A percentile compares a stretch with the other conserved stretches of the same genome.
phyloP scores from a whole-genome alignment of 2,329 filamentous ascomycete species.

The Lachnellula occidentalis region DNA sequence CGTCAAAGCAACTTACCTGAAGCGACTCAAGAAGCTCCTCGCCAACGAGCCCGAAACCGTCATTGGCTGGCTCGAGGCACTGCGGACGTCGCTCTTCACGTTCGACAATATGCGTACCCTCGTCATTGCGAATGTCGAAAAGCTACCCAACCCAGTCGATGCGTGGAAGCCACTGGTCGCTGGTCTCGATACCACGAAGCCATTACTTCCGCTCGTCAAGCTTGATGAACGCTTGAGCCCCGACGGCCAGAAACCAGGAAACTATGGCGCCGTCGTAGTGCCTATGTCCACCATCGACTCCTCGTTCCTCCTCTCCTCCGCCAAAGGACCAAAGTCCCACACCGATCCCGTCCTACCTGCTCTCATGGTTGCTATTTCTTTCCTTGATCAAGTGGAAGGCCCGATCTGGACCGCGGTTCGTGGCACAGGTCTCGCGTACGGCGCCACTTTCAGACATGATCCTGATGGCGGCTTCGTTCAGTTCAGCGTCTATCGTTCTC shows the following conservation, averaged over 20 bases:
- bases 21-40: conserved; percentile 75
- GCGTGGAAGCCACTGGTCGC: conserved; percentile 63
- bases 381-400: conserved; percentile 89
- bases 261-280: conserved; percentile 68
- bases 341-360: conserved; percentile 74
- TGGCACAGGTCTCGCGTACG: conserved; percentile 89
- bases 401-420: conserved; percentile 92
- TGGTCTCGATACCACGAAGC: conserved; percentile 36
- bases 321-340: conserved; percentile 69
- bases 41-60: conserved; percentile 70
- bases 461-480: conserved; percentile 74
- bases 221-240: conserved; percentile 66
- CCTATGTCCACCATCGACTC: conserved; percentile 92
- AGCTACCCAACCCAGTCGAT: conserved; percentile 67
- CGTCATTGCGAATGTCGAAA: conserved; percentile 74
- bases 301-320: conserved; percentile 75
- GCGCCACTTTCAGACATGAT: conserved; percentile 71
- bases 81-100: conserved; percentile 71
- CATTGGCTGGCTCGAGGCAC: conserved; percentile 68
- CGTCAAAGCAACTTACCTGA: conserved; percentile 82
- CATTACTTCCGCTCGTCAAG: conserved; percentile 65
- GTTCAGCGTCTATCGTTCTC: conserved; percentile 85
- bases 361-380: conserved; percentile 81
- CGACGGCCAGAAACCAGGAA: conserved; percentile 69
- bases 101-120: conserved; percentile 82